Percentiles rank a stretch among this genome's conserved stretches.
phyloP scores from a whole-genome alignment of 2,329 filamentous ascomycete species.

The Phialophora tarda region DNA sequence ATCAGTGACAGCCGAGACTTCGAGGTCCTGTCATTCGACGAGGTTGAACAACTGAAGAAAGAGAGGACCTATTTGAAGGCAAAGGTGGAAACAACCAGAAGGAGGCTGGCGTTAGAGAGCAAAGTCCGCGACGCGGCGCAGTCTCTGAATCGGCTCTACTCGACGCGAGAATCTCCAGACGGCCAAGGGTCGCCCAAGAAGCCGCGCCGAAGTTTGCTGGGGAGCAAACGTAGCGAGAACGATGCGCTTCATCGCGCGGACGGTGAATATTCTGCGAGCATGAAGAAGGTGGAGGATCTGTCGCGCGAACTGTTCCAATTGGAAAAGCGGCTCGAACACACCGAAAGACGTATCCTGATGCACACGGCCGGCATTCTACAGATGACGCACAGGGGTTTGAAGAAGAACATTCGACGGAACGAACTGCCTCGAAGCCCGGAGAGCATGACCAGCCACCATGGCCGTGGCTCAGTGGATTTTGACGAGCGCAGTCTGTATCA shows the following conservation, averaged over 20 bases:
- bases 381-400: slow-evolving; percentile 79
- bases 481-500: slow-evolving; percentile 78
- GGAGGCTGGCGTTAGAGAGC: slow-evolving; percentile 84
- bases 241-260: slow-evolving; percentile 63
- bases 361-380: slow-evolving; percentile 94
- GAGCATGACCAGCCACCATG: slow-evolving; percentile 58
- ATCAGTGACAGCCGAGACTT: slow-evolving; percentile 85
- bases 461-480: slow-evolving; percentile 67
- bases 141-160: slow-evolving; percentile 82
- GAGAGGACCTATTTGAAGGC: slow-evolving; percentile 73
- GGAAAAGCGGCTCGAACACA: slow-evolving; percentile 75
- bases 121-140: slow-evolving; percentile 94
- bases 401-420: slow-evolving; percentile 59
- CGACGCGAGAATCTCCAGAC: slow-evolving; percentile 54
- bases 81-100: slow-evolving; percentile 79
- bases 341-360: slow-evolving; percentile 77
- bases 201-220: slow-evolving; percentile 57
- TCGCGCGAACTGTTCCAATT: slow-evolving; percentile 78
- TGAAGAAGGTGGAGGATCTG: slow-evolving; percentile 83
- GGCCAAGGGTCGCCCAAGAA: slow-evolving; percentile 57
- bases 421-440: slow-evolving; percentile 73
- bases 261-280: slow-evolving; percentile 73
- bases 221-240: slow-evolving; percentile 48
- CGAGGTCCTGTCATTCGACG: slow-evolving; percentile 85
- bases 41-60: slow-evolving; percentile 90